Percentiles rank a stretch among this genome's conserved stretches.
These are phyloP conservation scores for Lentinula sp. DNA, from an alignment of 768 basidiomycete genomes.

Conservation along the genomic window DNA sequence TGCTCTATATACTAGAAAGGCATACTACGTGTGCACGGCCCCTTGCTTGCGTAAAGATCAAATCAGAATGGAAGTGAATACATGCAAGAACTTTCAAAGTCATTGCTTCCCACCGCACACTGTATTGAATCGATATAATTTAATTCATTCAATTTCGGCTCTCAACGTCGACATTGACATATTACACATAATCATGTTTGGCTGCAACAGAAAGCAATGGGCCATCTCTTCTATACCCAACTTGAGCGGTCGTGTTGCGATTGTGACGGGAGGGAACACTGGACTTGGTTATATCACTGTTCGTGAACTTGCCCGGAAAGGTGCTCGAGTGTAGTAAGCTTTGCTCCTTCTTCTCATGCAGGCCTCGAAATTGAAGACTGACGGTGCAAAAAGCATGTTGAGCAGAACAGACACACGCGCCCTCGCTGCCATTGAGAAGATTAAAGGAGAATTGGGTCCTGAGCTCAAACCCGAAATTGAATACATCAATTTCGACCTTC, in stretches of 20 bases:
- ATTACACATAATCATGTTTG: neutral
- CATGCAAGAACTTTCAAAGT: too few relatives aligned
- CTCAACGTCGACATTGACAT: neutral
- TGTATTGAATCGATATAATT: too few relatives aligned
- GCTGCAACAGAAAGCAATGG: neutral
- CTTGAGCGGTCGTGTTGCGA: conserved; percentile 1
- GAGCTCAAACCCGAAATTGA: neutral
- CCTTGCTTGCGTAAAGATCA: too few relatives aligned
- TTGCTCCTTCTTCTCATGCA: neutral
- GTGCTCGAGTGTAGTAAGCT: conserved; percentile 7
- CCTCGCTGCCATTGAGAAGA: conserved; percentile 1
- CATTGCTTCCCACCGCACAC: neutral
- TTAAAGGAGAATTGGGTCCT: conserved; percentile 2
- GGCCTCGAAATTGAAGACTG: neutral
- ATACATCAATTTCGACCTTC: conserved; percentile 8
- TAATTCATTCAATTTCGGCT: neutral
- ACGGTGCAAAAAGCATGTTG: neutral
- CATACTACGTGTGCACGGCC: too few relatives aligned
- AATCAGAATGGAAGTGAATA: too few relatives aligned
- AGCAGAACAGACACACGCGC: conserved; percentile 2
- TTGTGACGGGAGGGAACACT: conserved; percentile 11
- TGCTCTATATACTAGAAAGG: too few relatives aligned
- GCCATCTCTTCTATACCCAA: neutral
- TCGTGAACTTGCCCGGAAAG: conserved; percentile 6
- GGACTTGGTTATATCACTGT: conserved; percentile 7